A percentile compares a stretch with the other conserved stretches of the same genome.
Evolutionary conservation across 257 asterid genomes (phyloP).

Genomic region (Solanum neorickii): DNA sequence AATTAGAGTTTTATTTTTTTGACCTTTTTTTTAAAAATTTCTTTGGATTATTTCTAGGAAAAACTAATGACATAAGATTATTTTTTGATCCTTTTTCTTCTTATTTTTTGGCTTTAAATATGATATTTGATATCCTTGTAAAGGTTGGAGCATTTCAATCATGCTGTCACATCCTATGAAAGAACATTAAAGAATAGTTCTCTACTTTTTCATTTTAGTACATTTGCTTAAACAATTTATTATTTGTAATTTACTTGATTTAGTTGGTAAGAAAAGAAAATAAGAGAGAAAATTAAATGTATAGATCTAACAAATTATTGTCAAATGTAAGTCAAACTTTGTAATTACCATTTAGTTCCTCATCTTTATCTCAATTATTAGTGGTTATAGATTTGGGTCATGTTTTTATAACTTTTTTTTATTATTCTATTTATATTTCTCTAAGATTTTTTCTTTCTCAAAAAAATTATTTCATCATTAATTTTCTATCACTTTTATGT

Average conservation of each 20-base stretch:
- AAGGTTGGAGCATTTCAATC: no score
- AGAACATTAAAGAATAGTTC: not conserved
- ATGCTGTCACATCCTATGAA: no score
- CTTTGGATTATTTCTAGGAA: not conserved
- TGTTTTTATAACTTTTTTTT: not conserved
- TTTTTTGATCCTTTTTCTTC: no score
- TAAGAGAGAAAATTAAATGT: not conserved
- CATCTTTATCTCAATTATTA: not conserved
- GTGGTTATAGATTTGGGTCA: not conserved
- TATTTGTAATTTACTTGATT: not conserved
- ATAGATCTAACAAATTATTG: not conserved
- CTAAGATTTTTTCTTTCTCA: not conserved
- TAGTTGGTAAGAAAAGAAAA: not conserved
- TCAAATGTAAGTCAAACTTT: not conserved
- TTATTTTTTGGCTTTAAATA: no score
- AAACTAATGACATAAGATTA: not conserved
- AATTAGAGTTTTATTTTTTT: not conserved
- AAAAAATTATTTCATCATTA: not conserved
- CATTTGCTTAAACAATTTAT: not conserved
- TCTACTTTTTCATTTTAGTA: not conserved
- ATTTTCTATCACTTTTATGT: not conserved
- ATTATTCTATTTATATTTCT: not conserved
- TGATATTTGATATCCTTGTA: no score
- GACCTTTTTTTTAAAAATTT: not conserved
- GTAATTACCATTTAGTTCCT: not conserved